Evolutionary conservation across 495 filamentous ascomycete genomes (phyloP).

Genomic region (Melanomma pulvis-pyrius): DNA sequence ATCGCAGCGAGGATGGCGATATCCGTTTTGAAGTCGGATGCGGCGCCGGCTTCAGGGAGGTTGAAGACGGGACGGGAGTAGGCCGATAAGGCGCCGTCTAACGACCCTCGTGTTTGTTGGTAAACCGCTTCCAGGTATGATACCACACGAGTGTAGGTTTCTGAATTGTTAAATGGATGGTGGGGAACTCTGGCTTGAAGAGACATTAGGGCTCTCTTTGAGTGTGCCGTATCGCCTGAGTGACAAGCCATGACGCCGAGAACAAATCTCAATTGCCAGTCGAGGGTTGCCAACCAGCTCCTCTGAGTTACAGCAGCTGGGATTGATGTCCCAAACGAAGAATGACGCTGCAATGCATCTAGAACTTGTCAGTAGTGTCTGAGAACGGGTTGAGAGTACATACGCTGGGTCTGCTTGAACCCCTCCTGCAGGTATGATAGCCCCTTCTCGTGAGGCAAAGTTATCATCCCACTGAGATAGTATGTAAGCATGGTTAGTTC

Average conservation of each 20-base stretch:
- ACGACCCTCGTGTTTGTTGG: constrained; percentile 74
- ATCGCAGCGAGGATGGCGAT: constrained; percentile 76
- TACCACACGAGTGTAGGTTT: constrained; percentile 52
- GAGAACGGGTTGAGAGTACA: constrained; percentile 6
- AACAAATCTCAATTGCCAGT: constrained; percentile 62
- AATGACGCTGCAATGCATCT: constrained; percentile 18
- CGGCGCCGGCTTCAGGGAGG: constrained; percentile 47
- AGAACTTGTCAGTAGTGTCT: constrained; percentile 36
- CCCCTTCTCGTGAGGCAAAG: constrained; percentile 67
- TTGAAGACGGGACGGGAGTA: constrained; percentile 65
- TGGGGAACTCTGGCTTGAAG: constrained; percentile 44
- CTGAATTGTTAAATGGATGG: constrained; percentile 49
- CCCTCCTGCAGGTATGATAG: constrained; percentile 70
- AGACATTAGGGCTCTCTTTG: constrained; percentile 50
- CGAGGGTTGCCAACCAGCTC: constrained; percentile 56
- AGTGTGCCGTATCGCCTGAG: constrained; percentile 65
- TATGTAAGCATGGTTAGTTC: constrained; percentile 73
- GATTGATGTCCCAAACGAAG: constrained; percentile 53
- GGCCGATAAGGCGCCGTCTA: constrained; percentile 64
- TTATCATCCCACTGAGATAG: constrained; percentile 71
- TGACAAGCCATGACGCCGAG: constrained; percentile 61
- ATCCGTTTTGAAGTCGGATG: constrained; percentile 63
- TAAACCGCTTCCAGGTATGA: constrained; percentile 76
- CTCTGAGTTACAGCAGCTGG: constrained; percentile 48
- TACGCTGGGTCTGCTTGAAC: constrained; percentile 59